Conservation (phyloP, 768 basidiomycete species). For the Mycena metata region DNA sequence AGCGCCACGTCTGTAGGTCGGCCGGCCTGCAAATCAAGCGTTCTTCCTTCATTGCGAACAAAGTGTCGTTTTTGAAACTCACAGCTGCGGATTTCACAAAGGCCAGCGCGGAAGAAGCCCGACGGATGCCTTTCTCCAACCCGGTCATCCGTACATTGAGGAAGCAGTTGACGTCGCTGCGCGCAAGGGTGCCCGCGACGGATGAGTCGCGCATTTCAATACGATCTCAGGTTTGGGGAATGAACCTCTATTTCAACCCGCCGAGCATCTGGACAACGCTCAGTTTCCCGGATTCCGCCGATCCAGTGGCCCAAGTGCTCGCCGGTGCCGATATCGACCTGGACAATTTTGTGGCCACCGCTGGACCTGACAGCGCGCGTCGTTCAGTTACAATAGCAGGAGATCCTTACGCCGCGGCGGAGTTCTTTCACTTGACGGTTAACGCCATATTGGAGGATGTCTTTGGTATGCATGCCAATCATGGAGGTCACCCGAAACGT, state of each 20-base stretch:
- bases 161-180: constrained; percentile 43
- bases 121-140: constrained; percentile 40
- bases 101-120: constrained; percentile 51
- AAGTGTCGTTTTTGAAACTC: constrained; percentile 39
- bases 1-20: constrained; percentile 39
- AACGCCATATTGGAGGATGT: constrained; percentile 38
- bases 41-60: constrained; percentile 36
- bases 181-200: constrained; percentile 44
- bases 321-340: constrained; percentile 58
- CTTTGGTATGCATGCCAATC: constrained; percentile 45
- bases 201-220: constrained; percentile 46
- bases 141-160: constrained; percentile 43
- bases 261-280: constrained; percentile 59
- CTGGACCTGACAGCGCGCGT: constrained; percentile 43
- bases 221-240: constrained; percentile 46
- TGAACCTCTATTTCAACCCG: constrained; percentile 43
- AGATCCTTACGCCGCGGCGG: constrained; percentile 50
- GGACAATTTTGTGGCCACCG: constrained; percentile 44
- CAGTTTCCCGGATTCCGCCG: constrained; percentile 36
- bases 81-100: constrained; percentile 46
- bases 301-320: constrained; percentile 60
- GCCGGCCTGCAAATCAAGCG: constrained; percentile 45
- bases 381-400: constrained; percentile 43
- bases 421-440: constrained; percentile 50
- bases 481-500: constrained; percentile 21